These are phyloP conservation scores for Cladophialophora immunda DNA, from an alignment of 2,329 filamentous ascomycete genomes.

Conservation along the genomic window DNA sequence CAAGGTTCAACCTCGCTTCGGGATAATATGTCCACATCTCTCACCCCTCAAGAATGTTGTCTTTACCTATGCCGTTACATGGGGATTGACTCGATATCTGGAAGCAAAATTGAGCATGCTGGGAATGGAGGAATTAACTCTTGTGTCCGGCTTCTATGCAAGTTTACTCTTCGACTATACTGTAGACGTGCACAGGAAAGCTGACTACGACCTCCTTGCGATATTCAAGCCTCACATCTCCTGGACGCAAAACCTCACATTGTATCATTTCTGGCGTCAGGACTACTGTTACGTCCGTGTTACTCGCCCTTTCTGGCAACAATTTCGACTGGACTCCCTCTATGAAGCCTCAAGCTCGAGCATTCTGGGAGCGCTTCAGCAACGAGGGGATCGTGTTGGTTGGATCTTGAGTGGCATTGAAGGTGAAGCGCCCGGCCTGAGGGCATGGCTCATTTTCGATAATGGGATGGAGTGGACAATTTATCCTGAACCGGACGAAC, in stretches of 20 bases:
- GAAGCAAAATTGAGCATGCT: background rate
- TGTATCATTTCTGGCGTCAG: background rate
- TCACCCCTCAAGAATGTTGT: background rate
- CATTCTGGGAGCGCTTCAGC: too few species aligned
- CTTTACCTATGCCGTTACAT: background rate
- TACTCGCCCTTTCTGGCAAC: background rate
- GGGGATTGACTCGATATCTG: background rate
- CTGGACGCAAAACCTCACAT: background rate
- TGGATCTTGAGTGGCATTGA: background rate
- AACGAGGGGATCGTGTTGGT: too few species aligned
- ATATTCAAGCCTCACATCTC: conserved; percentile 2
- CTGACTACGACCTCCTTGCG: background rate
- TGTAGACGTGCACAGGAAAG: too few species aligned
- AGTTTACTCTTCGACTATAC: background rate
- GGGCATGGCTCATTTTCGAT: background rate
- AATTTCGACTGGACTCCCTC: too few species aligned
- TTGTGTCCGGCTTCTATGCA: background rate
- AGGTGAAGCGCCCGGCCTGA: background rate
- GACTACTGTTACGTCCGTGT: background rate
- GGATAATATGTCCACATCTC: background rate
- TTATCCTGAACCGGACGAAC: background rate
- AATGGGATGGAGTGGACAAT: too few species aligned
- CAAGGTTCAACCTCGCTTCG: too few species aligned
- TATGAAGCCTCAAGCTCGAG: too few species aligned
- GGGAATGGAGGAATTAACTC: background rate